phyloP scores from a whole-genome alignment of 257 asterid genomes.

The Solanum tacnaense region DNA sequence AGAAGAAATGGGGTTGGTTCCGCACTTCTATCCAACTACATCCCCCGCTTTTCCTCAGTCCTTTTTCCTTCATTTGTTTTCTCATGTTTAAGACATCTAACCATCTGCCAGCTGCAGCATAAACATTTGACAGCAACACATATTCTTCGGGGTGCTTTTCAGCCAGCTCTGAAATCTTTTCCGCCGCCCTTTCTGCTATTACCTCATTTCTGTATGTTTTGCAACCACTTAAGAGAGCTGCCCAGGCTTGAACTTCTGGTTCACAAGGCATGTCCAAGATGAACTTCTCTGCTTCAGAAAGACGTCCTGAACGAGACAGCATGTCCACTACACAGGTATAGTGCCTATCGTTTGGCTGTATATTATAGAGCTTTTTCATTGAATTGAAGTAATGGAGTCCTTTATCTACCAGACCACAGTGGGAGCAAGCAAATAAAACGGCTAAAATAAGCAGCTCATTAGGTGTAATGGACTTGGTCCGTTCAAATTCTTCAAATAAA shows the following conservation, averaged over 20 bases:
- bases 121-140: conserved; percentile 53
- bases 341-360: conserved; percentile 47
- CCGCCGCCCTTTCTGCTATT: conserved; percentile 28
- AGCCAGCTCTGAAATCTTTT: conserved; percentile 23
- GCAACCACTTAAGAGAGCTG: conserved; percentile 71
- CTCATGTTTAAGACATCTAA: conserved; percentile 45
- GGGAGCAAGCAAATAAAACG: conserved; percentile 72
- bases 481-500: conserved; percentile 44
- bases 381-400: conserved; percentile 54
- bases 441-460: conserved; percentile 52
- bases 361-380: conserved; percentile 52
- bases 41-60: conserved; percentile 52
- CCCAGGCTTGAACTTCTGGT: conserved; percentile 58
- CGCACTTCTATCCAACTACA: conserved; percentile 72
- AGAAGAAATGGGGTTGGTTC: conserved; percentile 38
- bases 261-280: conserved; percentile 41
- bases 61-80: conserved; percentile 46
- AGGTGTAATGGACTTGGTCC: conserved; percentile 21
- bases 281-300: conserved; percentile 53
- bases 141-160: conserved; percentile 47
- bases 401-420: conserved; percentile 60
- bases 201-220: conserved; percentile 35
- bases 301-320: conserved; percentile 69
- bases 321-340: conserved; percentile 59
- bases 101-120: conserved; percentile 75